These are phyloP conservation scores for Scalesia atractyloides DNA, from an alignment of 129 eudicot genomes.

Conservation along the genomic window DNA sequence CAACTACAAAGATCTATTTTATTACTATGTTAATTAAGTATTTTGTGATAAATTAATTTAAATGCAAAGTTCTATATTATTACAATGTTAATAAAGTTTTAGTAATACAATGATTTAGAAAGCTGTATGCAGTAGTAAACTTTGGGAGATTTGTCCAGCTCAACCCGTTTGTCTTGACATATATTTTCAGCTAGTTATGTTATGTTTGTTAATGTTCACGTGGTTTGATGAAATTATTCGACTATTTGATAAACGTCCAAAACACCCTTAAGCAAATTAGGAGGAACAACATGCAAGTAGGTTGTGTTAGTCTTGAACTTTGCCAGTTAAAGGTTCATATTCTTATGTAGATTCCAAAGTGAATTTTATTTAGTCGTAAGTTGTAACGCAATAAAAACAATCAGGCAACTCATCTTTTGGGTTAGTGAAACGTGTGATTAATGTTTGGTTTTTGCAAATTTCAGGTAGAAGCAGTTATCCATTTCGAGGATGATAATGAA, in stretches of 20 bases:
- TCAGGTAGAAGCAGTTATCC: conserved; percentile 96
- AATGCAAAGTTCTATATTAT: background rate
- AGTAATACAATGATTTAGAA: background rate
- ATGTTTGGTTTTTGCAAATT: conserved; percentile 14
- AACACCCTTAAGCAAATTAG: background rate
- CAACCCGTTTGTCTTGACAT: background rate
- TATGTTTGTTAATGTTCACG: background rate
- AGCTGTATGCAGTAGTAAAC: background rate
- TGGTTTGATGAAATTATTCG: background rate
- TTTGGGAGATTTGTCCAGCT: background rate
- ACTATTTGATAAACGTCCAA: background rate
- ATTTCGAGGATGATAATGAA: conserved; percentile 96
- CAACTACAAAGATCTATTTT: background rate
- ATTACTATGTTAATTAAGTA: background rate
- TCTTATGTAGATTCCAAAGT: conserved; percentile 1
- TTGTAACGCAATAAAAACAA: background rate
- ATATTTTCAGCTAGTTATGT: background rate
- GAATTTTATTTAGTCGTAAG: background rate
- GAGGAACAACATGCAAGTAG: background rate
- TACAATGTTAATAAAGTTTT: background rate
- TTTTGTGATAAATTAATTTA: background rate
- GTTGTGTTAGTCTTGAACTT: background rate
- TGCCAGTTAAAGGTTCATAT: background rate
- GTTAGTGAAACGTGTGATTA: background rate
- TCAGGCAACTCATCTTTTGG: background rate